phyloP scores from a whole-genome alignment of 441 rosid species.

The Eutrema salsugineum region DNA sequence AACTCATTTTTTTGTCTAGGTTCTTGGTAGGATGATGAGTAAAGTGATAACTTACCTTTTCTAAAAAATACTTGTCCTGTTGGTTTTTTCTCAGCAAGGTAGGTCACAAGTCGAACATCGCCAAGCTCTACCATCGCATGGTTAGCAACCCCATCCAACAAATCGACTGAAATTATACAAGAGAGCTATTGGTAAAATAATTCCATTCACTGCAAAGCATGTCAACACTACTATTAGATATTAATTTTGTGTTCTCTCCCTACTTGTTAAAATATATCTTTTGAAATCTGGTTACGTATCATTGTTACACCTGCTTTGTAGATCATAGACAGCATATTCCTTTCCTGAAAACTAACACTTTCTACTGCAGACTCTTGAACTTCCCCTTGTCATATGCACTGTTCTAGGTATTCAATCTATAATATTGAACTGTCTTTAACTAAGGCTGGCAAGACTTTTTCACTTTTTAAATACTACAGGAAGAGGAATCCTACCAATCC shows the following conservation, averaged over 20 bases:
- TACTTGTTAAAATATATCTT: background rate
- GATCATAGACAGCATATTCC: background rate
- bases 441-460: conserved; percentile 1
- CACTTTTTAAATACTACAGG: background rate
- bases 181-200: conserved; percentile 6
- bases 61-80: conserved; percentile 70
- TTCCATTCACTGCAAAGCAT: conserved; percentile 2
- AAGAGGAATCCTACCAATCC: conserved; percentile 50
- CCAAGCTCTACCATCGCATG: conserved; percentile 81
- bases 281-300: conserved; percentile 7
- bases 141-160: conserved; percentile 83
- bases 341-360: conserved; percentile 5
- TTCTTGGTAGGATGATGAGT: conserved; percentile 9
- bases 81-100: conserved; percentile 89
- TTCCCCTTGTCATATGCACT: background rate
- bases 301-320: background rate
- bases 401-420: conserved; percentile 9
- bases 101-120: conserved; percentile 58
- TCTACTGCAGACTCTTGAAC: background rate
- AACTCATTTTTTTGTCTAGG: background rate
- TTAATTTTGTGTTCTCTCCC: background rate
- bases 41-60: conserved; percentile 49
- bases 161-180: conserved; percentile 44
- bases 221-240: background rate
- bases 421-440: background rate